Evolutionary conservation across 78 protist species (phyloP).

Genomic region (Blattamonas nauphoetae): DNA sequence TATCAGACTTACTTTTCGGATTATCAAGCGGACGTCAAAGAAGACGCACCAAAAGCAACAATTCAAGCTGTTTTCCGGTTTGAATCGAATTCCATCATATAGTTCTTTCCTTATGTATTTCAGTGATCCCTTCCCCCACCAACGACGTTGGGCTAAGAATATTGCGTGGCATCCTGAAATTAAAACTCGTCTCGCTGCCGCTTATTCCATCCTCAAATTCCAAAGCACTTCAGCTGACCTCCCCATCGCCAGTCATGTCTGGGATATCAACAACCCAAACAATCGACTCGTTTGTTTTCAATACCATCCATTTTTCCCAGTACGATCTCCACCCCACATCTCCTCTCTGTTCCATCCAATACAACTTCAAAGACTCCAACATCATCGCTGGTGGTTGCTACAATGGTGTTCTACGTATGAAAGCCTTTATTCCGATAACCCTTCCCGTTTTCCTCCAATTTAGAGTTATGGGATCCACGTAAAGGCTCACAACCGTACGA

Average conservation of each 20-base stretch:
- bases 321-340: constrained; percentile 45
- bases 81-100: too few relatives aligned
- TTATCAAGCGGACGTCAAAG: constrained; percentile 9
- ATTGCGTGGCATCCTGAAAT: constrained; percentile 60
- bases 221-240: constrained; percentile 20
- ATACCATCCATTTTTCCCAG: too few relatives aligned
- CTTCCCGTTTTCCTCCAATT: not conserved
- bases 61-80: constrained; percentile 54
- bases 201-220: constrained; percentile 50
- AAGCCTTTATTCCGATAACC: not conserved
- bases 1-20: constrained; percentile 47
- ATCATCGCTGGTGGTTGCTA: constrained; percentile 62
- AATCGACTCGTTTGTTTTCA: constrained; percentile 34
- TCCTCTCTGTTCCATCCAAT: constrained; percentile 53
- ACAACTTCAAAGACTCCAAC: constrained; percentile 62
- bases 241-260: not conserved
- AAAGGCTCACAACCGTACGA: constrained; percentile 25
- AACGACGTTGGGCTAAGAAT: constrained; percentile 34
- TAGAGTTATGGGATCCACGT: constrained; percentile 49
- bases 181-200: constrained; percentile 50
- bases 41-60: constrained; percentile 54
- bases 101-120: too few relatives aligned
- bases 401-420: constrained; percentile 50
- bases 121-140: not conserved
- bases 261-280: constrained; percentile 60